These are phyloP conservation scores for Herpetospermum pedunculosum DNA, from an alignment of 306 rosid species.

Conservation along the genomic window DNA sequence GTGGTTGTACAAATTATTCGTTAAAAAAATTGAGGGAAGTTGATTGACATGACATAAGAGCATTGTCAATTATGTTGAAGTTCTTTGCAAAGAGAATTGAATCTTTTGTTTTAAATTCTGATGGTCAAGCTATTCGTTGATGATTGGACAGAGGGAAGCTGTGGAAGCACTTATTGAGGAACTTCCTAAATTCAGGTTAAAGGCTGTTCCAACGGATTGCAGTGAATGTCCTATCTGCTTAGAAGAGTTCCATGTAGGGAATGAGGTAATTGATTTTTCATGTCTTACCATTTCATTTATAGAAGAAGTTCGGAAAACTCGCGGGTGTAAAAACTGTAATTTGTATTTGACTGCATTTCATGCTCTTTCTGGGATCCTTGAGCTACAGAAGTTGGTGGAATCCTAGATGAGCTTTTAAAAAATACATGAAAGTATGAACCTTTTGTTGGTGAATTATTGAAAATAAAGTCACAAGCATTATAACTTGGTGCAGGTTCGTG, in stretches of 20 bases:
- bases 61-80: neutral
- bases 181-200: constrained; percentile 87
- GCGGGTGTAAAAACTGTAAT: neutral
- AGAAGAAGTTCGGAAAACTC: neutral
- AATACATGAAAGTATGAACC: neutral
- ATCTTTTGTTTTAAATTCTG: constrained; percentile 2
- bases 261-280: constrained; percentile 48
- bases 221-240: constrained; percentile 96
- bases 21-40: neutral
- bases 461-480: constrained; percentile 11
- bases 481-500: constrained; percentile 69
- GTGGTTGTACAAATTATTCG: neutral
- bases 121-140: constrained; percentile 18
- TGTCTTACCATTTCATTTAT: neutral
- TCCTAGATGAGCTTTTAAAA: neutral
- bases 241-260: constrained; percentile 86
- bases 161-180: constrained; percentile 99
- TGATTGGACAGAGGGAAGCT: constrained; percentile 73
- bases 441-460: neutral
- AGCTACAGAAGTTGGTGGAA: neutral
- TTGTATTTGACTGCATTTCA: neutral
- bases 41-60: neutral
- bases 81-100: neutral
- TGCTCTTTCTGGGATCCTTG: neutral
- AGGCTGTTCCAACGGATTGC: constrained; percentile 98